A percentile compares a stretch with the other conserved stretches of the same genome.
These are phyloP conservation scores for Rhizopogon roseolus DNA, from an alignment of 768 basidiomycete species.

Conservation along the genomic window DNA sequence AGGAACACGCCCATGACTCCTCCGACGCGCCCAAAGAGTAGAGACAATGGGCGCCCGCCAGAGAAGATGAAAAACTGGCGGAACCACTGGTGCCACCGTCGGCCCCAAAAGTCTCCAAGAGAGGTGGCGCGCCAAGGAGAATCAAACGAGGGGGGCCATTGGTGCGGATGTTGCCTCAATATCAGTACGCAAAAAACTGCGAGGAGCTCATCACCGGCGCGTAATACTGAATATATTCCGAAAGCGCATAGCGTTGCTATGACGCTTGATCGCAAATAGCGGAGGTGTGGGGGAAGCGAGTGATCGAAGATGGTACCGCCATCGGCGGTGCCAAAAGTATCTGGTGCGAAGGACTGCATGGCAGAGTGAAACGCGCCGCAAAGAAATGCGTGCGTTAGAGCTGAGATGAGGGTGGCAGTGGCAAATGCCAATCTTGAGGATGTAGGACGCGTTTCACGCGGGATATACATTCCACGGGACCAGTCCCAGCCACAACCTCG, in stretches of 20 bases:
- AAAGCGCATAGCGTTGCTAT: conserved; percentile 41
- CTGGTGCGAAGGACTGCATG: conserved; percentile 41
- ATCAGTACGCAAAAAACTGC: no score
- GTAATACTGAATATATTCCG: conserved; percentile 40
- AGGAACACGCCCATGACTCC: conserved; percentile 52
- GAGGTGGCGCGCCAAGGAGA: conserved; percentile 33
- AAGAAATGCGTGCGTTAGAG: conserved; percentile 31
- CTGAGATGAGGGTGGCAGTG: conserved; percentile 26
- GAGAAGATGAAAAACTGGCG: conserved; percentile 26
- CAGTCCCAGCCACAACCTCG: conserved; percentile 63
- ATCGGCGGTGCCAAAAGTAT: conserved; percentile 19
- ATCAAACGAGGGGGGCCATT: conserved; percentile 30
- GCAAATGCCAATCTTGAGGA: conserved; percentile 33
- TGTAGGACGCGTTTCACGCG: conserved; percentile 36
- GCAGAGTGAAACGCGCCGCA: conserved; percentile 42
- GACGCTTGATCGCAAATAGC: conserved; percentile 34
- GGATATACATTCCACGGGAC: conserved; percentile 30
- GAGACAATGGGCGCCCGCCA: conserved; percentile 24
- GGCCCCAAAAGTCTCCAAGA: conserved; percentile 32
- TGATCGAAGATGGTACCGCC: conserved; percentile 30
- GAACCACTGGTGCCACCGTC: conserved; percentile 34
- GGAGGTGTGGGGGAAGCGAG: conserved; percentile 18
- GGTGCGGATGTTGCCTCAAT: no score
- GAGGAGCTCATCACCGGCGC: no score
- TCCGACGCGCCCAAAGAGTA: conserved; percentile 43